A percentile compares a stretch with the other conserved stretches of the same genome.
Evolutionary conservation across 179 eudicot species (phyloP).

Genomic region (Spergularia azorica): DNA sequence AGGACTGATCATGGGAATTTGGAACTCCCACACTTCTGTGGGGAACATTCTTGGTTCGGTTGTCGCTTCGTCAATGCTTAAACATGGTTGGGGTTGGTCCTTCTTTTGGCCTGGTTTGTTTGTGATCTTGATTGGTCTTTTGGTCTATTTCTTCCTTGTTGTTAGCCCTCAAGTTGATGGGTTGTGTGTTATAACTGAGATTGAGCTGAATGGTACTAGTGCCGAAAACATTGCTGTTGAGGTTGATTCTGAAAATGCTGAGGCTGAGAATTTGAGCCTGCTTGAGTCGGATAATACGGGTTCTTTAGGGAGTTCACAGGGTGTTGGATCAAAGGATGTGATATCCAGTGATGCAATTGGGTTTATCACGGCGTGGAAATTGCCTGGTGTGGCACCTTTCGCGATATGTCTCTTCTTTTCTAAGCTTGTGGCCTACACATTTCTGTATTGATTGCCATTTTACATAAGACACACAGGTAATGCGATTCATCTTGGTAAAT

Average conservation of each 20-base stretch:
- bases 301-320: constrained; percentile 19
- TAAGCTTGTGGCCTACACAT: constrained; percentile 97
- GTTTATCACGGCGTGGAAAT: constrained; percentile 84
- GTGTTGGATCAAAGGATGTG: constrained; percentile 6
- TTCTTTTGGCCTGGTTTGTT: constrained; percentile 79
- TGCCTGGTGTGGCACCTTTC: constrained; percentile 82
- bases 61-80: constrained; percentile 70
- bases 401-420: constrained; percentile 91
- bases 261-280: constrained; percentile 40
- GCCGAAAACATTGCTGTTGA: constrained; percentile 49
- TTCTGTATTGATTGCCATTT: constrained; percentile 95
- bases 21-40: constrained; percentile 88
- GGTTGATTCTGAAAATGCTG: constrained; percentile 36
- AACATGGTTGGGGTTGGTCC: constrained; percentile 97
- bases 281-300: constrained; percentile 29
- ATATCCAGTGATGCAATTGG: constrained; percentile 64
- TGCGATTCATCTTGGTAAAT: constrained; percentile 5
- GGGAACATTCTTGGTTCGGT: constrained; percentile 89
- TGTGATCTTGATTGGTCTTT: constrained; percentile 46
- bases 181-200: constrained; percentile 42
- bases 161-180: constrained; percentile 70
- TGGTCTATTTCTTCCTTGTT: constrained; percentile 67
- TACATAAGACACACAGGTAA: constrained; percentile 94
- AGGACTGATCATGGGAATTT: constrained; percentile 91
- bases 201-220: constrained; percentile 49